Conservation (phyloP, 164 flowering plant genomes). For the Umbellularia californica region DNA sequence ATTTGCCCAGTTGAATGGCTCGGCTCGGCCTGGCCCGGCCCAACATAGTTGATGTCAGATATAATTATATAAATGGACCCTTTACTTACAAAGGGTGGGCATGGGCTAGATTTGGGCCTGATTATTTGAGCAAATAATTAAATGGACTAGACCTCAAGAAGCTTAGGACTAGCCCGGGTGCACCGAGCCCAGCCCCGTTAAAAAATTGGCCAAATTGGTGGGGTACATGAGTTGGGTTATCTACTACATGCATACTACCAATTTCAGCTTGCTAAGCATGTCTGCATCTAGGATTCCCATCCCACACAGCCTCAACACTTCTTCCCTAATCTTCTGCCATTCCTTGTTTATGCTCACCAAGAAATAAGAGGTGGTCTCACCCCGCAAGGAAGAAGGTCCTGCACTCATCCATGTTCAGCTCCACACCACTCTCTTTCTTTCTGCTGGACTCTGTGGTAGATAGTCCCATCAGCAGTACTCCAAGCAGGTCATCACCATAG, state of each 20-base stretch:
- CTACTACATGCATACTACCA: slow-evolving; percentile 11
- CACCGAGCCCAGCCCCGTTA: too few relatives aligned
- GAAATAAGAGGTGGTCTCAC: slow-evolving; percentile 33
- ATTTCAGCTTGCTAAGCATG: slow-evolving; percentile 22
- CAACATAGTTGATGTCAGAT: too few relatives aligned
- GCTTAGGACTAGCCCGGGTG: too few relatives aligned
- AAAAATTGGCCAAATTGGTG: not conserved
- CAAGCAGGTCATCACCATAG: slow-evolving; percentile 1
- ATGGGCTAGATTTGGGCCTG: too few relatives aligned
- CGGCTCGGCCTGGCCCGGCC: too few relatives aligned
- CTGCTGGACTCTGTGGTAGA: not conserved
- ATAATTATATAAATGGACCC: too few relatives aligned
- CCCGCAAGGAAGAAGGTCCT: slow-evolving; percentile 36
- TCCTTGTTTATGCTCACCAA: slow-evolving; percentile 27
- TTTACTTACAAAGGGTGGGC: too few relatives aligned
- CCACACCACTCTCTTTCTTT: slow-evolving; percentile 5
- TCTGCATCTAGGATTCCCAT: slow-evolving; percentile 20
- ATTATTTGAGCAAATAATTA: too few relatives aligned
- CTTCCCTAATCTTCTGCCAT: slow-evolving; percentile 36
- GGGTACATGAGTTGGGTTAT: not conserved
- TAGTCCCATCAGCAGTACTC: not conserved
- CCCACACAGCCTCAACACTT: slow-evolving; percentile 5
- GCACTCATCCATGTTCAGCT: slow-evolving; percentile 30
- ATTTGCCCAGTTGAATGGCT: too few relatives aligned
- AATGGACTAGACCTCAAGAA: too few relatives aligned